A percentile compares a stretch with the other conserved stretches of the same genome.
phyloP scores from a whole-genome alignment of 371 early-diverging fungal genomes.

The Capillidium rhysosporum region DNA sequence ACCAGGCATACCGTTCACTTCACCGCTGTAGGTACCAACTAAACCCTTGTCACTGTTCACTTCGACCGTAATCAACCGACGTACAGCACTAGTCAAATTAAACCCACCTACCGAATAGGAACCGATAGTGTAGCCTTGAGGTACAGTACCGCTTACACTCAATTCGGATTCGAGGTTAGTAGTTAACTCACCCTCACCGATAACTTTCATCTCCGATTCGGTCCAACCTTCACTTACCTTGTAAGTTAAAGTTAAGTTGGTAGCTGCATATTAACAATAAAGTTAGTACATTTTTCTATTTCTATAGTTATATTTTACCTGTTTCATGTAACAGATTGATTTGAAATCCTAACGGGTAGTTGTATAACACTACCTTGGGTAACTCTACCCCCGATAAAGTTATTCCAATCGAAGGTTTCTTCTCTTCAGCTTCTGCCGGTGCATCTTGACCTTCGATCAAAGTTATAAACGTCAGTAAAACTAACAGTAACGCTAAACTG shows the following conservation, averaged over 20 bases:
- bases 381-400: background rate
- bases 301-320: background rate
- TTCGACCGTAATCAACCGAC: background rate
- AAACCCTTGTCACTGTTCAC: background rate
- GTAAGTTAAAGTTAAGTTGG: background rate
- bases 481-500: no score
- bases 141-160: background rate
- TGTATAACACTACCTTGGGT: slow-evolving; percentile 3
- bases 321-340: background rate
- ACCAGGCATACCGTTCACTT: slow-evolving; percentile 6
- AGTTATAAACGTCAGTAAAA: no score
- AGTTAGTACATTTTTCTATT: background rate
- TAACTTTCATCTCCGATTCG: background rate
- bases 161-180: background rate
- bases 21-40: background rate
- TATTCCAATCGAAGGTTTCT: no score
- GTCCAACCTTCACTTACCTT: background rate
- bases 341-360: background rate
- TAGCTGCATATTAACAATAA: background rate
- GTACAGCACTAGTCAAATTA: background rate
- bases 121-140: background rate
- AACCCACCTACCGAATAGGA: background rate
- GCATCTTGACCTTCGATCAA: no score
- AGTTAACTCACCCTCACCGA: background rate
- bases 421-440: background rate